Conservation (phyloP, 106 monocot species). For the Ottelia alismoides region DNA sequence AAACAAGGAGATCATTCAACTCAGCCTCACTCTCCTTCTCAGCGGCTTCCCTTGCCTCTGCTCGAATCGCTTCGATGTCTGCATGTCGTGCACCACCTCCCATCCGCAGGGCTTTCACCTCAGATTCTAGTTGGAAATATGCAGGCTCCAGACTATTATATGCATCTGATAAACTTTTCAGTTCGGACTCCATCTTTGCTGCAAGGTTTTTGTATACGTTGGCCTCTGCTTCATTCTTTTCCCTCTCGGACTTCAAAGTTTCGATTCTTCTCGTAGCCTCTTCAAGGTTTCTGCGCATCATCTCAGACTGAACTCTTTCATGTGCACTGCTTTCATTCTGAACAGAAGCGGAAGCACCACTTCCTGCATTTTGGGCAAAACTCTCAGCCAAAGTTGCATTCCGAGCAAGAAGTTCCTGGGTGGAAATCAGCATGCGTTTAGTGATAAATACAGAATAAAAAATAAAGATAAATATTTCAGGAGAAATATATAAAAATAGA, state of each 20-base stretch:
- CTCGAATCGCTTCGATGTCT: constrained; percentile 57
- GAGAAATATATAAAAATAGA: neutral
- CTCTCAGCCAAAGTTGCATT: constrained; percentile 91
- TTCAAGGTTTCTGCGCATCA: constrained; percentile 53
- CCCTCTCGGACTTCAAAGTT: constrained; percentile 52
- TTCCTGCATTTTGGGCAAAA: constrained; percentile 33
- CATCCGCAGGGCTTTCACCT: constrained; percentile 40
- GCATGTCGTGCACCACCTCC: constrained; percentile 29
- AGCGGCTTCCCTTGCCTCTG: constrained; percentile 75
- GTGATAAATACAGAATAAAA: too few species aligned
- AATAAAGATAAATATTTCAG: too few species aligned
- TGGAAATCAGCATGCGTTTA: neutral
- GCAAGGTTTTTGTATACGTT: constrained; percentile 48
- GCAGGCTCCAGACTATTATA: constrained; percentile 91
- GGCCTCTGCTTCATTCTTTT: constrained; percentile 55
- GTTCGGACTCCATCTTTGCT: constrained; percentile 76
- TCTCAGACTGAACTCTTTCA: constrained; percentile 53
- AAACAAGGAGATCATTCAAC: constrained; percentile 86
- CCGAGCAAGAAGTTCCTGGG: constrained; percentile 62
- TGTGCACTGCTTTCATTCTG: constrained; percentile 40
- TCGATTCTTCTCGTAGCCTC: constrained; percentile 49
- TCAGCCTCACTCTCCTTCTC: constrained; percentile 85
- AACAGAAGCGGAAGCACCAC: constrained; percentile 19
- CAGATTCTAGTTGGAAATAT: constrained; percentile 58
- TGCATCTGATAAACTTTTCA: constrained; percentile 88